Percentiles rank a stretch among this genome's conserved stretches.
Evolutionary conservation across 306 rosid genomes (phyloP).

Genomic region (Trifolium dubium): DNA sequence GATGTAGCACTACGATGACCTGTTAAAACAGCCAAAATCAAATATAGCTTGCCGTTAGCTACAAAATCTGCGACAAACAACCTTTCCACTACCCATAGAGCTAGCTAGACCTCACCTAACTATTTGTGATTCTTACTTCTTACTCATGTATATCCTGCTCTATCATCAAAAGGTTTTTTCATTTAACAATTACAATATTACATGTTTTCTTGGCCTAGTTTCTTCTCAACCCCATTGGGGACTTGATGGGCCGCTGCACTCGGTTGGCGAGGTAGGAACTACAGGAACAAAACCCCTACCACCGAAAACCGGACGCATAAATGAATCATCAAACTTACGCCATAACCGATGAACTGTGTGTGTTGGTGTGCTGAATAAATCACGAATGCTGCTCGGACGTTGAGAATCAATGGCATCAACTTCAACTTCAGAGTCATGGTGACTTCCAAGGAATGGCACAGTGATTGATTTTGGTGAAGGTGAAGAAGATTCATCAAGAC

Average conservation of each 20-base stretch:
- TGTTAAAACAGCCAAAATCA: not conserved
- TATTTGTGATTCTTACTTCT: not conserved
- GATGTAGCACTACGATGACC: not conserved
- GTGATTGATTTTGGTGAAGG: conserved; percentile 61
- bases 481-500: conserved; percentile 48
- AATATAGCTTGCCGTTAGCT: not conserved
- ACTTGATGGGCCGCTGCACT: conserved; percentile 22
- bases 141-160: not conserved
- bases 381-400: conserved; percentile 72
- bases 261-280: conserved; percentile 67
- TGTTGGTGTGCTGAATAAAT: conserved; percentile 71
- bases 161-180: conserved; percentile 27
- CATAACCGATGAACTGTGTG: conserved; percentile 84
- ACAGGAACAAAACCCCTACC: conserved; percentile 94
- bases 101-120: not conserved
- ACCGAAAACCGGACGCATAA: conserved; percentile 97
- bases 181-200: conserved; percentile 45
- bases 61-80: not conserved
- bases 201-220: conserved; percentile 33
- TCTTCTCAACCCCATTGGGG: conserved; percentile 41
- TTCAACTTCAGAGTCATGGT: conserved; percentile 70
- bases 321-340: conserved; percentile 82
- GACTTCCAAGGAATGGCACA: conserved; percentile 65
- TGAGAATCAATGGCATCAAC: conserved; percentile 37
- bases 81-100: not conserved